Percentiles rank a stretch among this genome's conserved stretches.
These are phyloP conservation scores for Colletotrichum camelliae DNA, from an alignment of 2,329 filamentous ascomycete genomes.

Conservation along the genomic window DNA sequence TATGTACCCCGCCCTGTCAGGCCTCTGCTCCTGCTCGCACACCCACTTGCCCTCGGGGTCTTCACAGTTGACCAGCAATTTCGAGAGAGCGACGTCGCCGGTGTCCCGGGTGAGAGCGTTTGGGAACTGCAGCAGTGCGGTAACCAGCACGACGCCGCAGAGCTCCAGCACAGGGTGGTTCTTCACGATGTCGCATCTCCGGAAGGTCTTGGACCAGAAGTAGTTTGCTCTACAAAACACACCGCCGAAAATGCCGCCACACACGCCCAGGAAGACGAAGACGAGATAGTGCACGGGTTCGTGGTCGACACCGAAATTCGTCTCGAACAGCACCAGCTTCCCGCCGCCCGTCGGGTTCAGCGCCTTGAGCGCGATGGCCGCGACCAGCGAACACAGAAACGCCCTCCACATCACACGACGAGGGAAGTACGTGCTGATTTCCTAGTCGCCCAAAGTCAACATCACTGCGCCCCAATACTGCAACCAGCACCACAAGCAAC, in stretches of 20 bases:
- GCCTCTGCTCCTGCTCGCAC: slow-evolving; percentile 51
- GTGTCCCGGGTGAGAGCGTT: slow-evolving; percentile 60
- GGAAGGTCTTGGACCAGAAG: slow-evolving; percentile 60
- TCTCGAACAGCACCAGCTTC: slow-evolving; percentile 66
- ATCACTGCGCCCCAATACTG: background rate
- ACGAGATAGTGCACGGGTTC: slow-evolving; percentile 59
- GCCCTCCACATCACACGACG: slow-evolving; percentile 60
- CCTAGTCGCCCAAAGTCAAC: slow-evolving; percentile 25
- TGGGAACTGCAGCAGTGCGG: slow-evolving; percentile 60
- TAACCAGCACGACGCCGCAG: slow-evolving; percentile 56
- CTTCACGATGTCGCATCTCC: slow-evolving; percentile 56
- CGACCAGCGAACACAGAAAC: slow-evolving; percentile 62
- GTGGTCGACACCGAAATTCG: slow-evolving; percentile 62
- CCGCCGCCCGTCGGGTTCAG: slow-evolving; percentile 66
- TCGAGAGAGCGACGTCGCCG: slow-evolving; percentile 61
- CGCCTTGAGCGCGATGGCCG: slow-evolving; percentile 59
- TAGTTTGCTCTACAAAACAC: slow-evolving; percentile 64
- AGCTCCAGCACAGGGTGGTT: slow-evolving; percentile 61
- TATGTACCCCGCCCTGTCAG: slow-evolving; percentile 46
- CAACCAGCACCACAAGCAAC: too few relatives aligned
- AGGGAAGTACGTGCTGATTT: slow-evolving; percentile 66
- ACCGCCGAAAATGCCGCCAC: slow-evolving; percentile 64
- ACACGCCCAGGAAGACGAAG: slow-evolving; percentile 60
- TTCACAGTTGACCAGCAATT: slow-evolving; percentile 60
- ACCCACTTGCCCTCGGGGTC: slow-evolving; percentile 46